Evolutionary conservation across 1,139 yeast species (phyloP).

Genomic region (Eremothecium gossypii): DNA sequence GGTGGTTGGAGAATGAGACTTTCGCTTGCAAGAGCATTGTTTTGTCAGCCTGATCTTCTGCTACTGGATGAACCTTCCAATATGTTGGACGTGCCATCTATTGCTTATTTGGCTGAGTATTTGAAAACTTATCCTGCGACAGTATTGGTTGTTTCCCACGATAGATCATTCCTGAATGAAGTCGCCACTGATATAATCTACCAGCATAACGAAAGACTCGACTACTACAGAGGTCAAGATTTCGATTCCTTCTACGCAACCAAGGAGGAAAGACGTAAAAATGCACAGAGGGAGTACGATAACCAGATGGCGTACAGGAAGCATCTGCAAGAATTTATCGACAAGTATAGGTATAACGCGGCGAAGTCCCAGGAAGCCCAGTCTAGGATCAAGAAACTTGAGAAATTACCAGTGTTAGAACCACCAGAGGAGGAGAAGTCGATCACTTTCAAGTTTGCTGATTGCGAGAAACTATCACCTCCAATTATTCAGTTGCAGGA

Average conservation of each 20-base stretch:
- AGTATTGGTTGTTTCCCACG: conserved; percentile 93
- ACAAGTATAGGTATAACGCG: conserved; percentile 93
- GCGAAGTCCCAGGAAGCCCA: conserved; percentile 97
- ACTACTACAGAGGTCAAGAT: conserved; percentile 89
- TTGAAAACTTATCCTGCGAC: conserved; percentile 86
- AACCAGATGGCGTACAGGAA: conserved; percentile 93
- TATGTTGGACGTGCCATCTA: conserved; percentile 99
- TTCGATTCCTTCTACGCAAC: conserved; percentile 90
- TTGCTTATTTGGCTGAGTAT: conserved; percentile 84
- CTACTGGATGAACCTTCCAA: conserved; percentile 96
- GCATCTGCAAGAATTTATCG: conserved; percentile 89
- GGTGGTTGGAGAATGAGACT: conserved; percentile 99
- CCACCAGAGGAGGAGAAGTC: conserved; percentile 90
- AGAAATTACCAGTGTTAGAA: conserved; percentile 83
- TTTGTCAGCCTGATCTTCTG: conserved; percentile 90
- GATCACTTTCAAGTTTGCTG: conserved; percentile 85
- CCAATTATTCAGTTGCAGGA: conserved; percentile 85
- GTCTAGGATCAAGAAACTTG: conserved; percentile 91
- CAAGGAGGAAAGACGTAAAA: conserved; percentile 90
- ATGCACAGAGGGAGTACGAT: conserved; percentile 88
- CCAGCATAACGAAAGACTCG: conserved; percentile 94
- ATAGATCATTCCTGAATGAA: conserved; percentile 90
- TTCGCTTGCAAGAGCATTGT: conserved; percentile 93
- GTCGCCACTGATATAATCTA: conserved; percentile 97
- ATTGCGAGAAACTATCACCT: conserved; percentile 85